These are phyloP conservation scores for Russula abietina DNA, from an alignment of 768 basidiomycete species.

Conservation along the genomic window DNA sequence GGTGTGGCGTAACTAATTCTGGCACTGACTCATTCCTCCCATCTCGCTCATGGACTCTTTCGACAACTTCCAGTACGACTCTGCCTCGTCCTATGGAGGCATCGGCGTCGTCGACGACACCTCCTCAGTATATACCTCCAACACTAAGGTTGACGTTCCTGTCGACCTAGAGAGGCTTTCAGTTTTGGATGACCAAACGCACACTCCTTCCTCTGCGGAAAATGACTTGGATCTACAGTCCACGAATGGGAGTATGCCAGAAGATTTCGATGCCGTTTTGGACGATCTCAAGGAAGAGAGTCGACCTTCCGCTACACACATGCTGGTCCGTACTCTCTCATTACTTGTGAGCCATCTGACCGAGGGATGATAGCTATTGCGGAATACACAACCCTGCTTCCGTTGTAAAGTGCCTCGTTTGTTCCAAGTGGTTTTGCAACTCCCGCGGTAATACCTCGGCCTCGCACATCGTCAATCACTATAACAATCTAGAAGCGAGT, in stretches of 20 bases:
- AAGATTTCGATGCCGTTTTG: constrained; percentile 85
- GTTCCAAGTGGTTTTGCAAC: constrained; percentile 98
- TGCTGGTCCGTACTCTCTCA: constrained; percentile 62
- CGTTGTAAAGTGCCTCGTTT: constrained; percentile 91
- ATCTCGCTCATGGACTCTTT: constrained; percentile 61
- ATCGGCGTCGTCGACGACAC: constrained; percentile 71
- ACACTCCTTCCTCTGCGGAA: constrained; percentile 13
- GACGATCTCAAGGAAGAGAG: constrained; percentile 85
- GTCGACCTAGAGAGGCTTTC: constrained; percentile 66
- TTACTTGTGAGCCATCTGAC: constrained; percentile 11
- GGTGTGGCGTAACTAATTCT: not conserved
- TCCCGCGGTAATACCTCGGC: constrained; percentile 96
- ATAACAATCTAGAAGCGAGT: too few relatives aligned
- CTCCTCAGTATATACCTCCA: constrained; percentile 74
- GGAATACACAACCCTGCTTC: constrained; percentile 97
- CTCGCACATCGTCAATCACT: constrained; percentile 97
- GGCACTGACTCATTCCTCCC: constrained; percentile 12
- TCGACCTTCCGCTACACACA: constrained; percentile 83
- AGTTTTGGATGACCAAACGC: constrained; percentile 54
- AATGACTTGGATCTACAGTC: constrained; percentile 33
- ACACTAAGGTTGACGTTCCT: constrained; percentile 45
- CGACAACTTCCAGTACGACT: constrained; percentile 82
- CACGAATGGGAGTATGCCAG: constrained; percentile 49
- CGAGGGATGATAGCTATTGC: constrained; percentile 64
- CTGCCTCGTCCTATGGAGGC: constrained; percentile 72